These are phyloP conservation scores for Cryphonectria carpinicola DNA, from an alignment of 2,329 filamentous ascomycete genomes.

Conservation along the genomic window DNA sequence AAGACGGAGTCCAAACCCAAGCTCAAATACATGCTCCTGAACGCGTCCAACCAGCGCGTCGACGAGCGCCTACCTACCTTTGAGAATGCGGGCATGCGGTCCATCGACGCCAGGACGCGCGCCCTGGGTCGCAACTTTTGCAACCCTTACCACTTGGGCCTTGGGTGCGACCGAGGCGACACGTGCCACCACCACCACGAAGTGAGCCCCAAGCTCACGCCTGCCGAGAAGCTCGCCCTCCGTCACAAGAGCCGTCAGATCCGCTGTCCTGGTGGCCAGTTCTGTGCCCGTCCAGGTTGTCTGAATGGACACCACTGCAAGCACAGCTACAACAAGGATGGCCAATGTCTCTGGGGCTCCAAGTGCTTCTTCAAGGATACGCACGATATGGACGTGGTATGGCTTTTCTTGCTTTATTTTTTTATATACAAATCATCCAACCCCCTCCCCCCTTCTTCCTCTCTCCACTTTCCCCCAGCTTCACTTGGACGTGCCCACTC, in stretches of 20 bases:
- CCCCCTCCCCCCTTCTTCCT: too few species aligned
- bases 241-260: conserved; percentile 29
- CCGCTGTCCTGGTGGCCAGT: conserved; percentile 19
- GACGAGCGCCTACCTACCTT: conserved; percentile 24
- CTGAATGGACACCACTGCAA: conserved; percentile 29
- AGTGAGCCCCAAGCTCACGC: conserved; percentile 7
- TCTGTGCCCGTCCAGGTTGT: conserved; percentile 23
- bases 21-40: conserved; percentile 25
- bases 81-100: conserved; percentile 16
- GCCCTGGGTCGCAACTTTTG: conserved; percentile 28
- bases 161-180: conserved; percentile 21
- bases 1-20: conserved; percentile 18
- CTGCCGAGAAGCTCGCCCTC: conserved; percentile 22
- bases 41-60: conserved; percentile 26
- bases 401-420: neutral
- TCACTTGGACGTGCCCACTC: neutral
- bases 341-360: conserved; percentile 16
- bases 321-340: conserved; percentile 22
- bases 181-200: conserved; percentile 26
- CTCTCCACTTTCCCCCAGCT: neutral
- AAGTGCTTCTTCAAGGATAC: conserved; percentile 28
- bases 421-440: too few species aligned
- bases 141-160: conserved; percentile 25
- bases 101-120: conserved; percentile 23
- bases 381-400: conserved; percentile 18